Conservation (phyloP, 1,284 basidiomycete genomes). For the Sphaerobolus stellatus region DNA sequence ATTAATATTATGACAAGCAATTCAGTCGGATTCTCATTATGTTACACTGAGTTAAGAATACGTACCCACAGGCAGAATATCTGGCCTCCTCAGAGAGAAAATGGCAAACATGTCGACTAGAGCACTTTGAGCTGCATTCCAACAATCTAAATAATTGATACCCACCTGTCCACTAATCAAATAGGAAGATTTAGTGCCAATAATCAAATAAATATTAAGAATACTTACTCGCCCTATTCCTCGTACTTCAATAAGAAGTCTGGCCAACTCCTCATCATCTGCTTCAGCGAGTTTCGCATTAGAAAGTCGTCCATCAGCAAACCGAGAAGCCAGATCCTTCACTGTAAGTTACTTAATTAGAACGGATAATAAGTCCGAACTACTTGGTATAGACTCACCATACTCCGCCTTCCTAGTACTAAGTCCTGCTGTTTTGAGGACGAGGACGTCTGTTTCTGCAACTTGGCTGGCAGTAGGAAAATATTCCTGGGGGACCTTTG, state of each 20-base stretch:
- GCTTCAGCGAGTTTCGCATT: constrained; percentile 69
- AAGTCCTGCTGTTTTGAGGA: constrained; percentile 69
- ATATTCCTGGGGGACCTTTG: constrained; percentile 28
- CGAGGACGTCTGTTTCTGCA: constrained; percentile 52
- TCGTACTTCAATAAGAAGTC: constrained; percentile 74
- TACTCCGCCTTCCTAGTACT: constrained; percentile 86
- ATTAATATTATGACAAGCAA: constrained; percentile 12
- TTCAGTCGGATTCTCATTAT: too few relatives aligned
- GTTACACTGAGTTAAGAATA: background rate
- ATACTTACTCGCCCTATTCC: constrained; percentile 75
- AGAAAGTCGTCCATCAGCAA: constrained; percentile 74
- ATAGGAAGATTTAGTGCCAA: background rate
- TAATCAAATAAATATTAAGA: background rate
- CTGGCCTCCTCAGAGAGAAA: constrained; percentile 78
- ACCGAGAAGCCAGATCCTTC: constrained; percentile 72
- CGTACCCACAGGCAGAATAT: constrained; percentile 76
- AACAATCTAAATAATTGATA: constrained; percentile 2
- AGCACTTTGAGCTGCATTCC: constrained; percentile 20
- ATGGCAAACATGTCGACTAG: constrained; percentile 88
- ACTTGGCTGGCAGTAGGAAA: constrained; percentile 78
- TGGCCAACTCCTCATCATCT: constrained; percentile 70
- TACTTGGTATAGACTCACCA: constrained; percentile 41
- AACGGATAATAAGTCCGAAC: background rate
- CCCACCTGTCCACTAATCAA: constrained; percentile 39
- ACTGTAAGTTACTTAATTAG: constrained; percentile 44